These are phyloP conservation scores for Globisporangium polare DNA, from an alignment of 352 stramenopile genomes.

Conservation along the genomic window DNA sequence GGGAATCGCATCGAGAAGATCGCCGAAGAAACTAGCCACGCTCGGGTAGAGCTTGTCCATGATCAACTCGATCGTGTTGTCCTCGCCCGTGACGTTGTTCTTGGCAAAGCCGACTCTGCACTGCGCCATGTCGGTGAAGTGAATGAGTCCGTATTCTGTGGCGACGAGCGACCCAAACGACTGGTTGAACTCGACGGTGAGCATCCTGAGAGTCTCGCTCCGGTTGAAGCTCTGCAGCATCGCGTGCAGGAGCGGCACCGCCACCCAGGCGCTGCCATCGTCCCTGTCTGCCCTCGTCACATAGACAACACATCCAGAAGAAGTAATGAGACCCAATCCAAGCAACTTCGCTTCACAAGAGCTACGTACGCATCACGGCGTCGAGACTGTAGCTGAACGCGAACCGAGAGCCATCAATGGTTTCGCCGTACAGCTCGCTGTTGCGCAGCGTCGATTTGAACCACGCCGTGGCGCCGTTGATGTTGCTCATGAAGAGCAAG, in stretches of 20 bases:
- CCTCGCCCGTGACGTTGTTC: conserved; percentile 21
- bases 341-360: not conserved
- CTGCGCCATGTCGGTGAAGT: conserved; percentile 26
- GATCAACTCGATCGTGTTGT: conserved; percentile 28
- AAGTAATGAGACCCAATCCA: not conserved
- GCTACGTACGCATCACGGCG: conserved; percentile 15
- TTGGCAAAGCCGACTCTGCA: conserved; percentile 27
- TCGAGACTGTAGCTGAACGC: conserved; percentile 21
- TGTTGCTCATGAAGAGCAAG: conserved; percentile 33
- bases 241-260: conserved; percentile 22
- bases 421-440: conserved; percentile 22
- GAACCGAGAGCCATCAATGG: conserved; percentile 17
- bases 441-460: conserved; percentile 20
- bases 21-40: conserved; percentile 15
- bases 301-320: too few species aligned
- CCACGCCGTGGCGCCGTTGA: conserved; percentile 26
- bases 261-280: conserved; percentile 30
- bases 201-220: conserved; percentile 12
- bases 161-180: conserved; percentile 22
- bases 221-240: conserved; percentile 24
- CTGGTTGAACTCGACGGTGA: conserved; percentile 25
- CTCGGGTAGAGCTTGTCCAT: conserved; percentile 24
- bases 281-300: conserved; percentile 21
- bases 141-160: conserved; percentile 29
- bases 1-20: conserved; percentile 16